phyloP scores from a whole-genome alignment of 495 filamentous ascomycete species.

The Staphylotrichum tortipilum region DNA sequence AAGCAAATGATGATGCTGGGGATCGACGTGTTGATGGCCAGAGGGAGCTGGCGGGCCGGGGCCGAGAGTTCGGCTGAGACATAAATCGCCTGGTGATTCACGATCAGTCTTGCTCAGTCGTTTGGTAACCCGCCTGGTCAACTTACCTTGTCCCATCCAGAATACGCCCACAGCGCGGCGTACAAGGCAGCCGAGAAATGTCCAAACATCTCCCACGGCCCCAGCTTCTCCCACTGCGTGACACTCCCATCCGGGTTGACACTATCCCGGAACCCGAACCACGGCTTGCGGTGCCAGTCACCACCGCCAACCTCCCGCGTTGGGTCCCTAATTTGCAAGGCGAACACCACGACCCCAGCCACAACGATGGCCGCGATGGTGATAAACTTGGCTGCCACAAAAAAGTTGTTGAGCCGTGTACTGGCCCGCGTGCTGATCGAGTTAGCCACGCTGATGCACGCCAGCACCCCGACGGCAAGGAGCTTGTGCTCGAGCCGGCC shows the following conservation, averaged over 20 bases:
- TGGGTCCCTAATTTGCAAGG: conserved; percentile 27
- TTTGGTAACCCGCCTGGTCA: not conserved
- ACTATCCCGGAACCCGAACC: conserved; percentile 41
- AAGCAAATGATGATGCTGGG: conserved; percentile 49
- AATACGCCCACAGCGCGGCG: conserved; percentile 50
- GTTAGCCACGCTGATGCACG: conserved; percentile 42
- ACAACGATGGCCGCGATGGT: conserved; percentile 39
- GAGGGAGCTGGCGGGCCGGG: conserved; percentile 45
- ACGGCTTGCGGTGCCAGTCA: conserved; percentile 45
- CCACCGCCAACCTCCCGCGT: conserved; percentile 30
- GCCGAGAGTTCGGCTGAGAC: conserved; percentile 44
- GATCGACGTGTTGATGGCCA: conserved; percentile 47
- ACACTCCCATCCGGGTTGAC: conserved; percentile 37
- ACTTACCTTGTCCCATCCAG: conserved; percentile 52
- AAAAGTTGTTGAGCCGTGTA: conserved; percentile 46
- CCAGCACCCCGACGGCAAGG: conserved; percentile 37
- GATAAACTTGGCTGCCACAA: conserved; percentile 44
- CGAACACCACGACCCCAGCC: conserved; percentile 39
- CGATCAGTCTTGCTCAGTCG: not conserved
- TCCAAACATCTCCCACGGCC: conserved; percentile 43
- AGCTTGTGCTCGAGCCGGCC: conserved; percentile 37
- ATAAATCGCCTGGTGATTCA: conserved; percentile 40
- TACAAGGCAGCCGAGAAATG: conserved; percentile 47
- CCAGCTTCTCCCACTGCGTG: conserved; percentile 40
- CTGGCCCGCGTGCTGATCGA: conserved; percentile 49